phyloP scores from a whole-genome alignment of 2,329 filamentous ascomycete species.

The Geosmithia flava region DNA sequence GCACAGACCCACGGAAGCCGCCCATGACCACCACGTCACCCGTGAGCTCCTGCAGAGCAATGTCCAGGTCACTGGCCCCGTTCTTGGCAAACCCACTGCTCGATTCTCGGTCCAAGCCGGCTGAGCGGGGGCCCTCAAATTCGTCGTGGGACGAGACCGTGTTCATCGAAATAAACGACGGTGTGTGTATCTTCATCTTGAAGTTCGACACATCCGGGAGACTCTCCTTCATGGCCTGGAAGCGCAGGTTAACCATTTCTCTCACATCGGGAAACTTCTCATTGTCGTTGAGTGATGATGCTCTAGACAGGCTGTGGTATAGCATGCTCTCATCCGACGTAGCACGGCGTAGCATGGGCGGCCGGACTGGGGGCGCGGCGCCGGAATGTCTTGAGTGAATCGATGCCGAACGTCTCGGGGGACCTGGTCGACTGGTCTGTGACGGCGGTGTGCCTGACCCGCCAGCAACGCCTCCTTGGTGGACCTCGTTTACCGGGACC shows the following conservation, averaged over 20 bases:
- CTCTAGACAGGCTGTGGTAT: slow-evolving; percentile 61
- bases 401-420: background rate
- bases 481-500: background rate
- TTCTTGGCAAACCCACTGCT: slow-evolving; percentile 7
- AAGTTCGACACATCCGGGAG: slow-evolving; percentile 69
- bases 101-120: background rate
- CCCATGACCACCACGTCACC: slow-evolving; percentile 84
- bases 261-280: slow-evolving; percentile 67
- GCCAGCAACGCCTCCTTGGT: no score
- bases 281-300: slow-evolving; percentile 77
- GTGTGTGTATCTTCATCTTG: slow-evolving; percentile 43
- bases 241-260: slow-evolving; percentile 75
- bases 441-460: background rate
- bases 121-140: background rate
- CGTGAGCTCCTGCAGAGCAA: slow-evolving; percentile 52
- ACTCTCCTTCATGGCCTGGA: slow-evolving; percentile 85
- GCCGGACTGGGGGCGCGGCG: slow-evolving; percentile 8
- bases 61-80: slow-evolving; percentile 30
- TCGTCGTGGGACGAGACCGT: slow-evolving; percentile 13
- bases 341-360: slow-evolving; percentile 16
- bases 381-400: background rate
- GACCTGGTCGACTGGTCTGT: background rate
- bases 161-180: slow-evolving; percentile 17
- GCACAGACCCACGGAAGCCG: slow-evolving; percentile 80
- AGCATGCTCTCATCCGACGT: slow-evolving; percentile 61